phyloP scores from a whole-genome alignment of 2,329 filamentous ascomycete genomes.

The Laburnicola sp. region DNA sequence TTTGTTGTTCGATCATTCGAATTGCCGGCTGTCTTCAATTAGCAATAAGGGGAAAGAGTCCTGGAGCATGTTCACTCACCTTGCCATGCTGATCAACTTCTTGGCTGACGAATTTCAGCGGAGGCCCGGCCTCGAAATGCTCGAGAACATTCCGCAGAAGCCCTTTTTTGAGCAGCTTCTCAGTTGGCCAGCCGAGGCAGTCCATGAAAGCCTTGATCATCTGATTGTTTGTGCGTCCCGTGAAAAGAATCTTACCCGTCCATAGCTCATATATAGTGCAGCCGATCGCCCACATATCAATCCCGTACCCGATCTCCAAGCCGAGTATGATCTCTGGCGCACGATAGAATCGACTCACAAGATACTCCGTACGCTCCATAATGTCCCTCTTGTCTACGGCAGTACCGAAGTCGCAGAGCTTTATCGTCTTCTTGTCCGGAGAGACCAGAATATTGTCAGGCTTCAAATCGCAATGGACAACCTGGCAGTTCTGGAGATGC shows the following conservation, averaged over 20 bases:
- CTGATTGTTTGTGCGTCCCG: slow-evolving; percentile 93
- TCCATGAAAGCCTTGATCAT: slow-evolving; percentile 98
- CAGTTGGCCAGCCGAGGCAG: slow-evolving; percentile 86
- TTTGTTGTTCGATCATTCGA: slow-evolving; percentile 64
- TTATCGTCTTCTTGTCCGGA: slow-evolving; percentile 67
- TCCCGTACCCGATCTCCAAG: slow-evolving; percentile 91
- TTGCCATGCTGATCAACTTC: slow-evolving; percentile 64
- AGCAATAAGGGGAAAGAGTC: slow-evolving; percentile 7
- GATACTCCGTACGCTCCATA: slow-evolving; percentile 88
- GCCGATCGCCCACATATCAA: slow-evolving; percentile 97
- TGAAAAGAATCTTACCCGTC: slow-evolving; percentile 96
- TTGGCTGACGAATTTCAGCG: slow-evolving; percentile 78
- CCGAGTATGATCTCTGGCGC: slow-evolving; percentile 96
- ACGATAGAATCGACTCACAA: slow-evolving; percentile 95
- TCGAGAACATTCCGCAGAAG: slow-evolving; percentile 69
- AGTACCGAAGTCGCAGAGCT: slow-evolving; percentile 96
- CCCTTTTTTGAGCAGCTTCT: slow-evolving; percentile 84
- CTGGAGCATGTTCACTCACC: slow-evolving; percentile 20
- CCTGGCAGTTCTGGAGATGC: slow-evolving; percentile 86
- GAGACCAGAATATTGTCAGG: slow-evolving; percentile 88
- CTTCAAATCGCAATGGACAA: slow-evolving; percentile 95
- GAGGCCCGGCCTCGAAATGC: slow-evolving; percentile 57
- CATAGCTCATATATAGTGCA: slow-evolving; percentile 97
- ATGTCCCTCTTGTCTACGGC: slow-evolving; percentile 82
- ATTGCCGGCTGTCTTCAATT: slow-evolving; percentile 60